Conservation (phyloP, 805 yeast genomes). For the Starmerella bacillaris region DNA sequence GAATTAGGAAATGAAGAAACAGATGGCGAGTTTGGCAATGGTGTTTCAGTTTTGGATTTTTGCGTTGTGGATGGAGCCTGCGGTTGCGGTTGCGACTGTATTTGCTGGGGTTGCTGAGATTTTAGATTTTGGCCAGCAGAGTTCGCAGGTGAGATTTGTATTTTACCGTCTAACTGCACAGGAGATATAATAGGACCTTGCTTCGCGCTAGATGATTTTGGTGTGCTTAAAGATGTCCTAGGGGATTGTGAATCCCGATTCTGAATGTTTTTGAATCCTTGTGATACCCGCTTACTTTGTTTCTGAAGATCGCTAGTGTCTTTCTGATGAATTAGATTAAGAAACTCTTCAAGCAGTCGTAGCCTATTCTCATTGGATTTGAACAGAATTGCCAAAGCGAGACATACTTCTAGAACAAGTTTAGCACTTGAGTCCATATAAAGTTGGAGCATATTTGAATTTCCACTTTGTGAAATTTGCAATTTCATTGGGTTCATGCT, state of each 20-base stretch:
- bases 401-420: neutral
- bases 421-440: constrained; percentile 1
- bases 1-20: neutral
- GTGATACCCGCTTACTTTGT: neutral
- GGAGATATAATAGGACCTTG: neutral
- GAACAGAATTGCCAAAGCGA: constrained; percentile 4
- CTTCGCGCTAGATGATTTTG: neutral
- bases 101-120: neutral
- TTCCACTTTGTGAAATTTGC: neutral
- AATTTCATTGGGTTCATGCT: constrained; percentile 7
- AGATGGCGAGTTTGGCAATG: too few relatives aligned
- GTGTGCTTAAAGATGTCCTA: neutral
- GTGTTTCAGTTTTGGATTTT: too few relatives aligned
- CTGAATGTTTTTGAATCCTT: too few relatives aligned
- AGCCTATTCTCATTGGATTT: constrained; percentile 5
- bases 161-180: neutral
- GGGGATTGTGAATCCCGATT: too few relatives aligned
- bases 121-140: neutral
- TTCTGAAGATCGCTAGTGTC: neutral
- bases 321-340: neutral
- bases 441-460: neutral
- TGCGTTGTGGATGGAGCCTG: too few relatives aligned
- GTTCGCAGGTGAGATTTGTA: neutral
- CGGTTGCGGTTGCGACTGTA: neutral
- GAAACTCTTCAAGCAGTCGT: constrained; percentile 1